Conservation (phyloP, 257 asterid genomes). For the Nicotiana paniculata region DNA sequence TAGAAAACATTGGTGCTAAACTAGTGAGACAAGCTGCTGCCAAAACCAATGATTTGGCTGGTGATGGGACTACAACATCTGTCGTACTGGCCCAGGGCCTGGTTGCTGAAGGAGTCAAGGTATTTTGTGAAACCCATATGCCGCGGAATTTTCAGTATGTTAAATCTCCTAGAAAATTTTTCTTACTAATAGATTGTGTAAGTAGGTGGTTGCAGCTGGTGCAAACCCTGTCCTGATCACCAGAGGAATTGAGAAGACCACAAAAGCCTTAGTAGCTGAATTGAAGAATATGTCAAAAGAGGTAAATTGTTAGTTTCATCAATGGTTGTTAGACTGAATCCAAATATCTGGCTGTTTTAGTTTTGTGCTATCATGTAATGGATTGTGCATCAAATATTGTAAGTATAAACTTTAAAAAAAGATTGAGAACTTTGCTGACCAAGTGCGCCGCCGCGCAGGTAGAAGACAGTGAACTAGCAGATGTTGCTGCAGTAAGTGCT, state of each 20-base stretch:
- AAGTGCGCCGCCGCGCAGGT: conserved; percentile 34
- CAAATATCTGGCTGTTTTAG: background rate
- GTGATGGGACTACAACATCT: conserved; percentile 97
- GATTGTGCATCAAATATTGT: background rate
- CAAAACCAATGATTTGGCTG: conserved; percentile 96
- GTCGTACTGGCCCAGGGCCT: conserved; percentile 99
- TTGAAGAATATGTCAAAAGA: conserved; percentile 79
- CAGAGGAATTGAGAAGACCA: conserved; percentile 89
- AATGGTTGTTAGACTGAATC: background rate
- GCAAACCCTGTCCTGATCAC: conserved; percentile 92
- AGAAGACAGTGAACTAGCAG: conserved; percentile 93
- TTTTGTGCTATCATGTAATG: background rate
- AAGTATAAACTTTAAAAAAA: background rate
- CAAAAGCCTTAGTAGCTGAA: conserved; percentile 93
- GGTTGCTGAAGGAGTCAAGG: conserved; percentile 97
- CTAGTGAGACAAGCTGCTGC: conserved; percentile 97
- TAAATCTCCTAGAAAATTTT: background rate
- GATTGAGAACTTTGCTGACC: background rate
- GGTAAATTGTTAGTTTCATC: conserved; percentile 30
- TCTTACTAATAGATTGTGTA: background rate
- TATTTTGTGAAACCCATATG: conserved; percentile 6
- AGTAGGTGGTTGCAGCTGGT: conserved; percentile 96
- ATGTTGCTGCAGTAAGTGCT: conserved; percentile 98
- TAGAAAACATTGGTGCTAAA: conserved; percentile 96
- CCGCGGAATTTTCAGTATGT: background rate